A percentile compares a stretch with the other conserved stretches of the same genome.
Conservation (phyloP, 768 basidiomycete genomes). For the Rhodotorula graminis region DNA sequence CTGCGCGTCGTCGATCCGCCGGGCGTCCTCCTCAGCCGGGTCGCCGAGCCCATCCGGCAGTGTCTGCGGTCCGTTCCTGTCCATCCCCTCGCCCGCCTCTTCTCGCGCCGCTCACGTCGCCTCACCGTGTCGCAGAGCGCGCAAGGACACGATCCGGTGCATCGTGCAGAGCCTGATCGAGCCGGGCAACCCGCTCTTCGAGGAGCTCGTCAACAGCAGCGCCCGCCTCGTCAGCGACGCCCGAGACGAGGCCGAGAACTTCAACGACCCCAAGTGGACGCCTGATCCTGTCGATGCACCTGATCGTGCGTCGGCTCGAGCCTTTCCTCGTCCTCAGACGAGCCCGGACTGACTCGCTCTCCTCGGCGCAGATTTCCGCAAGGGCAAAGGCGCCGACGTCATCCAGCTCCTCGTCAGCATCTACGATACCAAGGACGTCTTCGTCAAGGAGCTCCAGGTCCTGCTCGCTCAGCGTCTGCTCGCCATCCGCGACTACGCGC, state of each 20-base stretch:
- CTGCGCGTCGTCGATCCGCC: constrained; percentile 85
- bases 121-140: constrained; percentile 54
- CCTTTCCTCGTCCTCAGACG: too few relatives aligned
- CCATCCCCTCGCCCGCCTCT: constrained; percentile 1
- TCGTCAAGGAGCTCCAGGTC: constrained; percentile 90
- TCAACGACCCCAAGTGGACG: constrained; percentile 84
- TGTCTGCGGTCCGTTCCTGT: constrained; percentile 66
- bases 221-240: constrained; percentile 57
- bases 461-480: constrained; percentile 81
- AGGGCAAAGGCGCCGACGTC: constrained; percentile 85
- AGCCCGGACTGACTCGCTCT: not conserved
- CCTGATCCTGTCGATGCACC: constrained; percentile 96
- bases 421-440: constrained; percentile 93
- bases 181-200: constrained; percentile 76
- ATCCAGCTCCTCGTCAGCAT: constrained; percentile 95
- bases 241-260: constrained; percentile 68
- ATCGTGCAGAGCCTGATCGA: constrained; percentile 89
- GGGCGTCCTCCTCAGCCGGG: constrained; percentile 85
- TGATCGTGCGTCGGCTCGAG: constrained; percentile 58
- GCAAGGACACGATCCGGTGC: constrained; percentile 86
- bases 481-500: constrained; percentile 70
- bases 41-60: constrained; percentile 82
- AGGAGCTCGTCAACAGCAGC: constrained; percentile 41
- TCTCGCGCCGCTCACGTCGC: too few relatives aligned
- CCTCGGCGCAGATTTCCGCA: constrained; percentile 66